A percentile compares a stretch with the other conserved stretches of the same genome.
These are phyloP conservation scores for Lyophyllum atratum DNA, from an alignment of 768 basidiomycete species.

Conservation along the genomic window DNA sequence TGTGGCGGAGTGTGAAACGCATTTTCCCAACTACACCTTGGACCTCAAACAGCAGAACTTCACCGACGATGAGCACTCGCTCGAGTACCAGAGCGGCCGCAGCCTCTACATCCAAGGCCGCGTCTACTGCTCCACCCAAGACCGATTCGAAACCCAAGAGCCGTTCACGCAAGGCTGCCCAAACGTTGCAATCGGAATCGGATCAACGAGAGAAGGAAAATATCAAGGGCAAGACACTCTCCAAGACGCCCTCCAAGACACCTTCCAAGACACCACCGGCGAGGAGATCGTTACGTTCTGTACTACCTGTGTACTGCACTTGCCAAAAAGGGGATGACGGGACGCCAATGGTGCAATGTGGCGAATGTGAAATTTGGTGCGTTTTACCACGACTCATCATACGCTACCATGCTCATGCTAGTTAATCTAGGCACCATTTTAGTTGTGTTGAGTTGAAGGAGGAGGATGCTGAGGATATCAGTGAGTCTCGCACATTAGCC, in stretches of 20 bases:
- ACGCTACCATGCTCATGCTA: constrained; percentile 5
- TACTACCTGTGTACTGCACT: constrained; percentile 47
- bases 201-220: constrained; percentile 29
- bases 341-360: constrained; percentile 79
- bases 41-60: neutral
- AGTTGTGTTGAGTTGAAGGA: constrained; percentile 66
- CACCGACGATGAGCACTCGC: constrained; percentile 44
- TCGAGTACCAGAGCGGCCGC: constrained; percentile 42
- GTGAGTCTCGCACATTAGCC: constrained; percentile 45
- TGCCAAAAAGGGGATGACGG: constrained; percentile 76
- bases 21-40: constrained; percentile 7
- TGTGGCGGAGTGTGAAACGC: constrained; percentile 17
- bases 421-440: constrained; percentile 75
- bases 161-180: constrained; percentile 15
- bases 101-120: constrained; percentile 20
- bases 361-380: constrained; percentile 70
- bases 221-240: constrained; percentile 16
- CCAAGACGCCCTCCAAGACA: constrained; percentile 15
- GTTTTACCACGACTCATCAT: constrained; percentile 11
- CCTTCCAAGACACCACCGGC: constrained; percentile 6
- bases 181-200: constrained; percentile 13
- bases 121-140: constrained; percentile 8
- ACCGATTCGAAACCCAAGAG: constrained; percentile 16
- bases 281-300: constrained; percentile 8
- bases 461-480: constrained; percentile 73